These are phyloP conservation scores for Leishmania lainsoni DNA, from an alignment of 208 protist species.

Conservation along the genomic window DNA sequence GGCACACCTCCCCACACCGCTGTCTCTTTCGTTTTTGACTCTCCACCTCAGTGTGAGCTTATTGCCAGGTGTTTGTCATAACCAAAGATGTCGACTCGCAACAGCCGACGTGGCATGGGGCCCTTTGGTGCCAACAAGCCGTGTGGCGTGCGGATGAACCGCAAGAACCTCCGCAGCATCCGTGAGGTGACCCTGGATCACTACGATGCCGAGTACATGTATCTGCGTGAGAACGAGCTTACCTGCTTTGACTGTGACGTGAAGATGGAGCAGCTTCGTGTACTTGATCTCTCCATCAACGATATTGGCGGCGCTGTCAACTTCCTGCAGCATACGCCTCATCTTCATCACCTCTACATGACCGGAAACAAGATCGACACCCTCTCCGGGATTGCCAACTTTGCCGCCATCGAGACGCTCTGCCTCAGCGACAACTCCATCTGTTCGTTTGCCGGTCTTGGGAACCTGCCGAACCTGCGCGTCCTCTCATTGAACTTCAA, in stretches of 20 bases:
- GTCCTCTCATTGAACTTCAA: conserved; percentile 95
- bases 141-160: conserved; percentile 78
- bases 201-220: conserved; percentile 88
- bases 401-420: conserved; percentile 85
- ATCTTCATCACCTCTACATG: conserved; percentile 92
- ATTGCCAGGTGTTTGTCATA: not conserved
- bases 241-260: conserved; percentile 81
- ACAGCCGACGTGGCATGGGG: conserved; percentile 47
- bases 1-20: not conserved
- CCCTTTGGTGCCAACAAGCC: conserved; percentile 66
- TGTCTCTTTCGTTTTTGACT: not conserved
- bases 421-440: conserved; percentile 93
- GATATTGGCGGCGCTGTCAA: conserved; percentile 85
- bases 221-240: conserved; percentile 93
- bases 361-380: conserved; percentile 93
- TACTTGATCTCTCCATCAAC: conserved; percentile 93
- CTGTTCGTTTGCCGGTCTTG: conserved; percentile 88
- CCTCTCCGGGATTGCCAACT: conserved; percentile 78
- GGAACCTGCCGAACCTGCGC: conserved; percentile 84
- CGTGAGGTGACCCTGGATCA: conserved; percentile 75
- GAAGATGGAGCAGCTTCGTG: conserved; percentile 84
- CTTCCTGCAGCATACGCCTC: conserved; percentile 80
- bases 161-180: conserved; percentile 82
- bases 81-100: conserved; percentile 26
- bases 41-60: conserved; percentile 1